phyloP scores from a whole-genome alignment of 225 moss, liverwort and hornwort genomes.

The Lunularia cruciata region DNA sequence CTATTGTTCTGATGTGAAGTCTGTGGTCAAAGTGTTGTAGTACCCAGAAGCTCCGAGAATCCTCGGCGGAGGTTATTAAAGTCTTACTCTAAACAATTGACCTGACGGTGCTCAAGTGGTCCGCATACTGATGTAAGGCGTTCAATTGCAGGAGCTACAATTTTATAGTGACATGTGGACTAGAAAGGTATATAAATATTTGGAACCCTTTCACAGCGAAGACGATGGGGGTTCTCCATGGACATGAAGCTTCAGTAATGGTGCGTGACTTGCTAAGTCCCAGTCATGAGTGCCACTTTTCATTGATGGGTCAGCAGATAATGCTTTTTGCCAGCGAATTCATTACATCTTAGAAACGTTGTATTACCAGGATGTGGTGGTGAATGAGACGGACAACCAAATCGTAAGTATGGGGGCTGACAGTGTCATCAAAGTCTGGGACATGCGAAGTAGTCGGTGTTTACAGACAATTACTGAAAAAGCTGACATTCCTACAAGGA shows the following conservation, averaged over 20 bases:
- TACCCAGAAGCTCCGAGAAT: no score
- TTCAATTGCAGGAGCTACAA: constrained; percentile 67
- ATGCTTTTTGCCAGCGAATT: no score
- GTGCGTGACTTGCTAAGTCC: constrained; percentile 43
- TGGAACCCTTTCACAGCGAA: constrained; percentile 98
- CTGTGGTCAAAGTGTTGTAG: no score
- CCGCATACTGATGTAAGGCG: neutral
- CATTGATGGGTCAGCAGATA: no score
- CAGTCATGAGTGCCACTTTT: no score
- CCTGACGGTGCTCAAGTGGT: no score
- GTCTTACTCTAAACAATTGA: no score
- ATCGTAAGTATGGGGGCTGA: constrained; percentile 88
- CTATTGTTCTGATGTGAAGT: no score
- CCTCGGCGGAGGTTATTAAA: no score
- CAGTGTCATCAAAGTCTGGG: constrained; percentile 88
- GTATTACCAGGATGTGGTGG: constrained; percentile 69
- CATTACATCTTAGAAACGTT: neutral
- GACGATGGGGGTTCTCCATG: constrained; percentile 78
- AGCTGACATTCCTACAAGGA: constrained; percentile 51
- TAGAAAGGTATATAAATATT: constrained; percentile 91
- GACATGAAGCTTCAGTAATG: constrained; percentile 80
- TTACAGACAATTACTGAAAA: constrained; percentile 76
- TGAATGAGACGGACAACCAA: constrained; percentile 91
- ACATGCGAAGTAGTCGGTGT: constrained; percentile 92
- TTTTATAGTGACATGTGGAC: constrained; percentile 92